Evolutionary conservation across 2,329 filamentous ascomycete genomes (phyloP).

Genomic region (Pseudonectria foliicola): DNA sequence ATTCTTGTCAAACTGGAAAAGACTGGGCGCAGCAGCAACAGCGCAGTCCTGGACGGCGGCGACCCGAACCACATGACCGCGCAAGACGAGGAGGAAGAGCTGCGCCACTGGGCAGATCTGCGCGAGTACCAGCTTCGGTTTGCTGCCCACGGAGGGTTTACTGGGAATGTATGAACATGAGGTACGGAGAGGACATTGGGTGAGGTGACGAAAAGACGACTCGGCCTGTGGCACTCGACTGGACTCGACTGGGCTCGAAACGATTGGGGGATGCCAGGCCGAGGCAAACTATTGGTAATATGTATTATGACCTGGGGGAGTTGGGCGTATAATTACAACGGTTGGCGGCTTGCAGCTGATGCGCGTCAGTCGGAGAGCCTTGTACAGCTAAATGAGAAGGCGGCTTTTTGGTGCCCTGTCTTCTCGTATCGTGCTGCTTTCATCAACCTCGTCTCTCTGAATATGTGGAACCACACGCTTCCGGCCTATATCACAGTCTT

Average conservation of each 20-base stretch:
- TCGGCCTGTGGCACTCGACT: no score
- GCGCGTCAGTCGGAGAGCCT: no score
- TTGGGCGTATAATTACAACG: background rate
- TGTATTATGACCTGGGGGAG: no score
- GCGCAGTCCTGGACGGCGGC: conserved; percentile 22
- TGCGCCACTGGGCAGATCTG: conserved; percentile 71
- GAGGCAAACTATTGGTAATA: no score
- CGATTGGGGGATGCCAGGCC: no score
- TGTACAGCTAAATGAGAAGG: no score
- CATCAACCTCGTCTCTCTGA: no score
- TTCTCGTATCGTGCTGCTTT: no score
- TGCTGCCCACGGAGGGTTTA: conserved; percentile 55
- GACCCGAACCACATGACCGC: conserved; percentile 34
- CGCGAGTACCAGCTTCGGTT: conserved; percentile 72
- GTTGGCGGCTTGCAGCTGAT: background rate
- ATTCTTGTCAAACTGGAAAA: conserved; percentile 69
- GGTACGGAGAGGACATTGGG: background rate
- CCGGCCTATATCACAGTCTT: background rate
- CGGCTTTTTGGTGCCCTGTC: no score
- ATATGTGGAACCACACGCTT: background rate
- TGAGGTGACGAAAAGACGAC: background rate
- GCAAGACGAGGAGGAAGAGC: conserved; percentile 67
- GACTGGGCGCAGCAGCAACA: conserved; percentile 34
- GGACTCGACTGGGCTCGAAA: no score
- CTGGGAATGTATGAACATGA: conserved; percentile 16